Base-by-base conservation (phyloP, 192 early-diverging fungal genomes). In the Funneliformis geosporum region DNA sequence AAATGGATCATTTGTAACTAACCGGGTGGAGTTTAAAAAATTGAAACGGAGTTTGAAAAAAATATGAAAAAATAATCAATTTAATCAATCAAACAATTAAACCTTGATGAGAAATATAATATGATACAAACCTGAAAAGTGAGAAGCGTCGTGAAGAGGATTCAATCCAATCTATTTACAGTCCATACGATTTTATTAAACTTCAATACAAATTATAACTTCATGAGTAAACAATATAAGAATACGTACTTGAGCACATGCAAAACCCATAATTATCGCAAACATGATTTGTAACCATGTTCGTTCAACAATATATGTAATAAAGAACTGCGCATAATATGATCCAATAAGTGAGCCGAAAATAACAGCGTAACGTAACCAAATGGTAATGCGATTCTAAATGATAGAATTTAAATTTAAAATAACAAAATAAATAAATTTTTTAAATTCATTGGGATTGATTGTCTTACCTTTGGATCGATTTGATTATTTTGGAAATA, bases 91-190 rank as follows among this genome's bases (percentile, higher is more conserved):
- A 60, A 8, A 43, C 10, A 5, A 12, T 44, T 27, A 42, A 33
- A 67, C 7, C 16, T 78, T 68, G 16, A 4, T 43, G 33, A 38
- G 6, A 7, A 78, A 33, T 14, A 46, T 44, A 27, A n/a, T 27
- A 21, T 18, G 39, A 64, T 2, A 27, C 60, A 79, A 81, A 83
- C 87, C 82, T 64, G 87, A 80, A 73, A 86, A 89, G 50, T 90
- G 89, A 10, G 87, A 86, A n/a, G 85, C 86, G 68, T 90, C 89
- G 64, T 90, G 89, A 8, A 90, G 80, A 38, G 83, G 88, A 70
- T 87, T 88, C 14, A 90, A 81, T 71, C 89, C 88, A 55, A 85
- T 25, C 73, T 75, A 21, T 39, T 33, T 21, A 40, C 4, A 42
- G 10, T 18, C 9, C 18, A 68, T n/a, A 8, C 10, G 18, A n/a